phyloP scores from a whole-genome alignment of 495 filamentous ascomycete genomes.

The Evernia prunastri region DNA sequence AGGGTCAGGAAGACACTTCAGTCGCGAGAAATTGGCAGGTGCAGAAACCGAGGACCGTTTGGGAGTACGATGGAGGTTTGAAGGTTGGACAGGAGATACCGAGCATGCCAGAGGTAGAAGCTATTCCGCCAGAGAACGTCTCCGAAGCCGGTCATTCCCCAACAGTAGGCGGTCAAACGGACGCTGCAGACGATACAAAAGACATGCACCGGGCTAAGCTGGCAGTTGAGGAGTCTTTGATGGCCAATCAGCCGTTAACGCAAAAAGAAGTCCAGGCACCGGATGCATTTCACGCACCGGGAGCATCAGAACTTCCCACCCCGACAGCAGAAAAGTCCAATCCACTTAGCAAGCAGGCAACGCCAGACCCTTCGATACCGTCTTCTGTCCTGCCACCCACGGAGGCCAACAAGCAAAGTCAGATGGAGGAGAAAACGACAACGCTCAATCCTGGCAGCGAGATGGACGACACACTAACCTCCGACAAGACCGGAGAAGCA shows the following conservation, averaged over 20 bases:
- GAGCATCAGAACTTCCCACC: neutral
- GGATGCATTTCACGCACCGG: neutral
- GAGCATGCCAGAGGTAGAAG: neutral
- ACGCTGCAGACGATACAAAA: conserved; percentile 10
- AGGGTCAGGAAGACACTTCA: conserved; percentile 20
- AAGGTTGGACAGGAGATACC: conserved; percentile 27
- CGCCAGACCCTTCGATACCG: conserved; percentile 8
- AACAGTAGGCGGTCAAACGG: conserved; percentile 2
- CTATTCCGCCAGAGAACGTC: neutral
- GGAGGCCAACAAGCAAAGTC: conserved; percentile 17
- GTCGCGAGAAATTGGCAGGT: conserved; percentile 28
- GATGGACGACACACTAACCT: conserved; percentile 22
- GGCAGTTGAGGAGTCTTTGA: conserved; percentile 14
- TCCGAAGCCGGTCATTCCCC: neutral
- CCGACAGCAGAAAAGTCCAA: neutral
- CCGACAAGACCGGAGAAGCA: conserved; percentile 23
- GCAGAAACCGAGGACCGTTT: conserved; percentile 45
- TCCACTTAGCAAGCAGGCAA: neutral
- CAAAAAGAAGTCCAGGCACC: conserved; percentile 3
- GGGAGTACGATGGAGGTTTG: conserved; percentile 44
- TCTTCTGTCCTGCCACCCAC: conserved; percentile 7
- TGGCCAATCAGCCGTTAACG: conserved; percentile 5
- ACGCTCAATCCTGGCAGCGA: conserved; percentile 13
- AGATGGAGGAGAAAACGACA: conserved; percentile 25
- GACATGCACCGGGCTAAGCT: conserved; percentile 14